Percentiles rank a stretch among this genome's conserved stretches.
These are phyloP conservation scores for Adansonia madagascariensis DNA, from an alignment of 441 rosid species.

Conservation along the genomic window DNA sequence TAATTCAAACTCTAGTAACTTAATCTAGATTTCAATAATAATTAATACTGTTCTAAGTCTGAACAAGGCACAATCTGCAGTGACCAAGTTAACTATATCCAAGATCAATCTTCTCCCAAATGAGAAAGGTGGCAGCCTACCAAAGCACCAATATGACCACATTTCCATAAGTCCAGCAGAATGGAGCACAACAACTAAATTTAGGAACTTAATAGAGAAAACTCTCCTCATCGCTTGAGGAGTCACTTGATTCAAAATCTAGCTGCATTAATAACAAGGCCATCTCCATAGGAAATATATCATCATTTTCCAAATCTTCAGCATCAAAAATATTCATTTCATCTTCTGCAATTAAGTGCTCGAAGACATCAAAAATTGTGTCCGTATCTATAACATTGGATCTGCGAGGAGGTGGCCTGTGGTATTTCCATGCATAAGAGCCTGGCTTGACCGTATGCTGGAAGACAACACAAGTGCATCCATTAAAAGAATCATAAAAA, in stretches of 20 bases:
- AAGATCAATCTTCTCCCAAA: constrained; percentile 22
- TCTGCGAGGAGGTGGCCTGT: constrained; percentile 69
- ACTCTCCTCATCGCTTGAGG: constrained; percentile 60
- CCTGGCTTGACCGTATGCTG: constrained; percentile 84
- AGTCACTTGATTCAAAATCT: constrained; percentile 50
- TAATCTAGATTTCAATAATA: constrained; percentile 26
- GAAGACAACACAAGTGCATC: constrained; percentile 68
- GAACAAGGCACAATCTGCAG: background rate
- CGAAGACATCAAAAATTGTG: constrained; percentile 50
- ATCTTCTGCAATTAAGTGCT: constrained; percentile 53
- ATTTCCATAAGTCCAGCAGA: constrained; percentile 24
- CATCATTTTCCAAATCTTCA: constrained; percentile 47
- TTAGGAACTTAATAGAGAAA: constrained; percentile 33
- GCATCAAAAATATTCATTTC: constrained; percentile 51
- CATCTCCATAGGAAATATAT: constrained; percentile 52
- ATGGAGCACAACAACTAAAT: constrained; percentile 25
- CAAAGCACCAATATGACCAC: constrained; percentile 23
- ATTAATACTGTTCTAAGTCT: constrained; percentile 1
- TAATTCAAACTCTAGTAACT: constrained; percentile 13
- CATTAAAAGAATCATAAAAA: constrained; percentile 47
- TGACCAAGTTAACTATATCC: constrained; percentile 21
- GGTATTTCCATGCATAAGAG: constrained; percentile 74
- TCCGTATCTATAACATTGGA: constrained; percentile 51
- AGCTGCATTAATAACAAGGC: constrained; percentile 51
- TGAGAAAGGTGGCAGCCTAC: constrained; percentile 19